These are phyloP conservation scores for Hypomyces perniciosus DNA, from an alignment of 2,329 filamentous ascomycete species.

Conservation along the genomic window DNA sequence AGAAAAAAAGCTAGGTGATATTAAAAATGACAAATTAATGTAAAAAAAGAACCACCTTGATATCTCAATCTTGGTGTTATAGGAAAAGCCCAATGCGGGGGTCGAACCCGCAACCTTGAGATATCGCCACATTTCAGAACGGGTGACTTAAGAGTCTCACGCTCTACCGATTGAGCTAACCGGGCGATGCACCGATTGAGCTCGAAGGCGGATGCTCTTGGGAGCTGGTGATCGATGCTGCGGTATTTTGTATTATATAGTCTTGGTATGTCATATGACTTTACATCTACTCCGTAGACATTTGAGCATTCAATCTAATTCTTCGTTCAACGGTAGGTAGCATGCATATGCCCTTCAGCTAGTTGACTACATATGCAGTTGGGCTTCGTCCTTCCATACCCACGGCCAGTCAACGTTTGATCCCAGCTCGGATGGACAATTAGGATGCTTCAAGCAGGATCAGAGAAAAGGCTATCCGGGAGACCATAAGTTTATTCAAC, in stretches of 20 bases:
- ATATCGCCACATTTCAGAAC: constrained; percentile 11
- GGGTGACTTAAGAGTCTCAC: constrained; percentile 56
- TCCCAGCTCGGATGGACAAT: too few species aligned
- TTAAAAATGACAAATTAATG: neutral
- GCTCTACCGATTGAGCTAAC: constrained; percentile 52
- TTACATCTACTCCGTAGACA: too few species aligned
- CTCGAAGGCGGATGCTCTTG: neutral
- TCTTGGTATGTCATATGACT: too few species aligned
- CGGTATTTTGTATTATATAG: neutral
- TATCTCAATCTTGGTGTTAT: constrained; percentile 18
- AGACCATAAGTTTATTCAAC: too few species aligned
- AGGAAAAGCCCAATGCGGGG: constrained; percentile 37
- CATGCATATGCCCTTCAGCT: too few species aligned
- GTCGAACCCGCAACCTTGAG: constrained; percentile 53
- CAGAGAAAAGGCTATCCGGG: too few species aligned
- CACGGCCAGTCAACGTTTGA: too few species aligned
- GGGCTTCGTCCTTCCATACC: too few species aligned
- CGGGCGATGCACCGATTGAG: constrained; percentile 20
- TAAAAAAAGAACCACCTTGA: constrained; percentile 5
- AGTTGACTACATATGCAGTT: too few species aligned
- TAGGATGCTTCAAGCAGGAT: too few species aligned
- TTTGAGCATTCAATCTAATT: too few species aligned
- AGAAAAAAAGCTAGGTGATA: neutral
- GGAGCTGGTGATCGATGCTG: neutral
- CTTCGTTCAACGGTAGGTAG: too few species aligned